A percentile compares a stretch with the other conserved stretches of the same genome.
phyloP scores from a whole-genome alignment of 805 yeast genomes.

The Ogataea angusta region DNA sequence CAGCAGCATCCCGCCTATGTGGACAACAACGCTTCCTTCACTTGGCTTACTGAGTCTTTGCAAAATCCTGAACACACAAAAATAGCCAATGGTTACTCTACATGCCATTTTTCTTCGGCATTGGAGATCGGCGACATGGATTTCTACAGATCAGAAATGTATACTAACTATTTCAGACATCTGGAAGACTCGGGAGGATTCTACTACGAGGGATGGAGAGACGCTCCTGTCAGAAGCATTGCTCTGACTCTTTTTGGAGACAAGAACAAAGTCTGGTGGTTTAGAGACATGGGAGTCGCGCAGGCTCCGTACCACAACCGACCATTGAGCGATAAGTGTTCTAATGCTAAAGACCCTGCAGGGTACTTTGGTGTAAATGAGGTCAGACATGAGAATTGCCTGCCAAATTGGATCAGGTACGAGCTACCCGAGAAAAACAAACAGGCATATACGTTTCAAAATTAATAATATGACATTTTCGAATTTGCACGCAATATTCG shows the following conservation, averaged over 20 bases:
- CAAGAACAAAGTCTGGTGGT: constrained; percentile 45
- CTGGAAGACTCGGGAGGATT: constrained; percentile 75
- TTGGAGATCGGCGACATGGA: constrained; percentile 76
- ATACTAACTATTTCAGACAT: constrained; percentile 58
- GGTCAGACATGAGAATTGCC: constrained; percentile 61
- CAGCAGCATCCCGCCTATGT: constrained; percentile 54
- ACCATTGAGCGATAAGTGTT: constrained; percentile 33
- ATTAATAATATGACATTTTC: neutral
- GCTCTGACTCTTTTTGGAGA: constrained; percentile 48
- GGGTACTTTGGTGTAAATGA: constrained; percentile 26
- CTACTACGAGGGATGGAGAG: constrained; percentile 69
- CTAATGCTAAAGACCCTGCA: constrained; percentile 15
- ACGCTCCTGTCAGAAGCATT: constrained; percentile 50
- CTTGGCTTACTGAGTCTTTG: constrained; percentile 69
- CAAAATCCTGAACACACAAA: constrained; percentile 49
- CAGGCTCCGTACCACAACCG: constrained; percentile 48
- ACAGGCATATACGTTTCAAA: constrained; percentile 4
- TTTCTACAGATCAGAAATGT: constrained; percentile 69
- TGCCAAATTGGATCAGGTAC: constrained; percentile 59
- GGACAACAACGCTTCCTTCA: constrained; percentile 58
- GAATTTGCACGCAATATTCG: constrained; percentile 8
- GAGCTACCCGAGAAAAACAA: constrained; percentile 25
- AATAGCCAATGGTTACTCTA: constrained; percentile 55
- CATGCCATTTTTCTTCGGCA: constrained; percentile 86
- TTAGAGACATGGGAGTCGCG: constrained; percentile 48